phyloP scores from a whole-genome alignment of 768 basidiomycete species.

The Russula earlei region DNA sequence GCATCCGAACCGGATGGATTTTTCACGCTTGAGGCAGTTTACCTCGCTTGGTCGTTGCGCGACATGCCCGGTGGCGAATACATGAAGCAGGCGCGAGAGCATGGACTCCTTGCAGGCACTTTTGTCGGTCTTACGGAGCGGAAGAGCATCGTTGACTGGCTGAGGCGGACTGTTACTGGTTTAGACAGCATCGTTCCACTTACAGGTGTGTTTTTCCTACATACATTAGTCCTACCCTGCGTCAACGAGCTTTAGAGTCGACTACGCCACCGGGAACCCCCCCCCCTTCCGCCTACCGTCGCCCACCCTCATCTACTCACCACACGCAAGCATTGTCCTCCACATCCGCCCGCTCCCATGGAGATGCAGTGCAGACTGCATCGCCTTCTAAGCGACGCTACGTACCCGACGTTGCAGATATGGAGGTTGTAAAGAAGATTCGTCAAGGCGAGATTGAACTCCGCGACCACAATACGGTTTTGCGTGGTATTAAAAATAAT shows the following conservation, averaged over 20 bases:
- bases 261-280: constrained; percentile 57
- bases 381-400: constrained; percentile 64
- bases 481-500: constrained; percentile 76
- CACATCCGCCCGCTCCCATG: constrained; percentile 16
- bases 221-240: neutral
- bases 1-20: constrained; percentile 40
- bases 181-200: constrained; percentile 45
- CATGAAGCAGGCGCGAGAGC: constrained; percentile 74
- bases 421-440: constrained; percentile 83
- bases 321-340: constrained; percentile 14
- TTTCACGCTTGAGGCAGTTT: constrained; percentile 73
- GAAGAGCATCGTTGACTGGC: constrained; percentile 77
- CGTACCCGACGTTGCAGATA: constrained; percentile 65
- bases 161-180: constrained; percentile 48
- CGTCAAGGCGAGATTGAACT: constrained; percentile 68
- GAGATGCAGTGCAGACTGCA: constrained; percentile 18
- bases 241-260: constrained; percentile 29
- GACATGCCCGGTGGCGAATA: constrained; percentile 78
- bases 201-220: constrained; percentile 29
- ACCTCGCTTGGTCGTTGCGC: constrained; percentile 72
- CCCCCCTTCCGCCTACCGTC: constrained; percentile 21
- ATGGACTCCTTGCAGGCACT: constrained; percentile 52
- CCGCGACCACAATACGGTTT: constrained; percentile 69
- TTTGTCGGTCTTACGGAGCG: constrained; percentile 85
- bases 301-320: constrained; percentile 19